Evolutionary conservation across 208 protist genomes (phyloP).

Genomic region (Leishmania braziliensis): DNA sequence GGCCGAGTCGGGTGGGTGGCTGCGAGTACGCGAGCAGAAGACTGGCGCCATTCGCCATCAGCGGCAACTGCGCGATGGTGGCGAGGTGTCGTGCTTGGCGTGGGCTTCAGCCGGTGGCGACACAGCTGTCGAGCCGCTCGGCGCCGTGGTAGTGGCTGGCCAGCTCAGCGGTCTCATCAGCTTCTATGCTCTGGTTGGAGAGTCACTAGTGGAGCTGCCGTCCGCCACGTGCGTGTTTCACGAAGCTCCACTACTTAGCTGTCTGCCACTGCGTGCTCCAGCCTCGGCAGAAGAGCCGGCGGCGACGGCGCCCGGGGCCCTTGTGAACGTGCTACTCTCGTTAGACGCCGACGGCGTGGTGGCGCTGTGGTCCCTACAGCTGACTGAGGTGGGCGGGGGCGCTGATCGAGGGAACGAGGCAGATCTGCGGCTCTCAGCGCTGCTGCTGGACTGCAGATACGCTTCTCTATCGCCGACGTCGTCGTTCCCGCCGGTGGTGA

Average conservation of each 20-base stretch:
- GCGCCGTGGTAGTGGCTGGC: constrained; percentile 22
- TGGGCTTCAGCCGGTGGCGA: constrained; percentile 17
- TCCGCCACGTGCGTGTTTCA: constrained; percentile 36
- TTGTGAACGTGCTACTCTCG: constrained; percentile 14
- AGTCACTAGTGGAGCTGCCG: constrained; percentile 35
- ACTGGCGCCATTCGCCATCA: constrained; percentile 47
- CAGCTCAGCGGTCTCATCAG: constrained; percentile 40
- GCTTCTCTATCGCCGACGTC: constrained; percentile 1
- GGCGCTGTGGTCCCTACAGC: constrained; percentile 33
- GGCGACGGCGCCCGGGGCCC: background rate
- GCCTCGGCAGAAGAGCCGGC: background rate
- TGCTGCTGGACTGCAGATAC: constrained; percentile 24
- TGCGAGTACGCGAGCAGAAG: constrained; percentile 51
- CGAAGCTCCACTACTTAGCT: constrained; percentile 23
- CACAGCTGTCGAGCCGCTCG: background rate
- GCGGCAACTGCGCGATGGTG: constrained; percentile 35
- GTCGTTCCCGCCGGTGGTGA: constrained; percentile 20
- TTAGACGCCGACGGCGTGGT: constrained; percentile 39
- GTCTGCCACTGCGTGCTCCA: constrained; percentile 27
- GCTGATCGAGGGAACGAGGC: background rate
- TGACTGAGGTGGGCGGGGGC: background rate
- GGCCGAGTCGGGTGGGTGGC: constrained; percentile 49
- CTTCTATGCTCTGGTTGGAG: constrained; percentile 27
- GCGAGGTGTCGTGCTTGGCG: constrained; percentile 36
- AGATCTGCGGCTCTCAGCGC: constrained; percentile 1